Evolutionary conservation across 2,329 filamentous ascomycete genomes (phyloP).

Genomic region (Aspergillus udagawae): DNA sequence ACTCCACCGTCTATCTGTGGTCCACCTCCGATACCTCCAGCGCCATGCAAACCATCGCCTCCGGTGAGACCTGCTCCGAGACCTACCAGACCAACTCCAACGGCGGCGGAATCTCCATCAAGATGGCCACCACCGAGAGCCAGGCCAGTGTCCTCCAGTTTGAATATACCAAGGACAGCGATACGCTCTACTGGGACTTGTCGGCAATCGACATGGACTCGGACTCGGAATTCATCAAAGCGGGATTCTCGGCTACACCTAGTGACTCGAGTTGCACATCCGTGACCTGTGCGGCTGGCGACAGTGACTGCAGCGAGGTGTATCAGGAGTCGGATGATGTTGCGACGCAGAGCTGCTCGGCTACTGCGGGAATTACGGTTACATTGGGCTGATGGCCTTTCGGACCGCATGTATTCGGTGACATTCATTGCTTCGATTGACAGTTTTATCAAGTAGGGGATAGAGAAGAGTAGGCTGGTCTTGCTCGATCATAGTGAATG

Average conservation of each 20-base stretch:
- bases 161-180: constrained; percentile 27
- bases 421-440: no score
- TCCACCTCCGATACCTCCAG: constrained; percentile 17
- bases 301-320: constrained; percentile 20
- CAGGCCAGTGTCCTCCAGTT: constrained; percentile 26
- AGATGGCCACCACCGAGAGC: constrained; percentile 21
- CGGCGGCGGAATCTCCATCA: constrained; percentile 31
- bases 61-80: constrained; percentile 20
- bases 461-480: no score
- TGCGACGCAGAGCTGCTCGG: no score
- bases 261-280: constrained; percentile 19
- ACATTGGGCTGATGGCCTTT: no score
- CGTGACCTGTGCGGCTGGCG: constrained; percentile 22
- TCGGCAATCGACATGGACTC: constrained; percentile 26
- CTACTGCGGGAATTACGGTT: no score
- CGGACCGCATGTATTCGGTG: no score
- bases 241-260: constrained; percentile 25
- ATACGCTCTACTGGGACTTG: constrained; percentile 28
- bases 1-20: constrained; percentile 24
- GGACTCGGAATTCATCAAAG: constrained; percentile 15
- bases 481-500: no score
- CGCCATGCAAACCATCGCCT: constrained; percentile 20
- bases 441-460: no score
- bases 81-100: constrained; percentile 26
- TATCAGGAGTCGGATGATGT: constrained; percentile 27